Base-by-base conservation (phyloP, 352 stramenopile genomes). In the Phytophthora foliorum region DNA sequence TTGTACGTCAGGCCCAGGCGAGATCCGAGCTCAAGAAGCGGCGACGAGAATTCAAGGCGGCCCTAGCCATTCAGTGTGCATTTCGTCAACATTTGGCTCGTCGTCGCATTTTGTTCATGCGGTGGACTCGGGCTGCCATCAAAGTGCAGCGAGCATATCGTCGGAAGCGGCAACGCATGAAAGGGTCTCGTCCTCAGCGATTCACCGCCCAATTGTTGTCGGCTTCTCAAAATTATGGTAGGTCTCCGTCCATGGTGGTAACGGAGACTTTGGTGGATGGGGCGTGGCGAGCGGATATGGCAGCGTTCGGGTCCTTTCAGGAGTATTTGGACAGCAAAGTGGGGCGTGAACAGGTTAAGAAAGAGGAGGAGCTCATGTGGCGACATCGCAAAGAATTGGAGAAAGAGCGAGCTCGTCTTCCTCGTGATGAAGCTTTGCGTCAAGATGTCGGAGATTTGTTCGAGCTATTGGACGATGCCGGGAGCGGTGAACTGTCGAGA, bases 381-480 rank as follows among this genome's bases (percentile, higher is more conserved):
- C 50, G 41, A 14, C 68, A 76, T 25, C 63, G 57, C 7, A 52
- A 22, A 34, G 64, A 88, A 25, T 48, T 91, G 5, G 60, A 72
- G 6, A 82, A 75, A 42, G 72, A 83, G 22, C 72, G 84, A 42
- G 59, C 80, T 41, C 67, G 76, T 36, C 67, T 78, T 1, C 52
- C 82, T 5, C 46, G 58, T 1, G 57, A 88, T 5, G 72, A 84
- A 19, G 80, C 84, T 7, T 29, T 91, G 8, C 54, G 84, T 2
- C 80, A 89, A 57, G 82, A 93, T 22, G 62, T 81, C 0, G 66
- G 78, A 5, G 87, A 93, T 42, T 64, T 93, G 6, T 95, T 95
- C 57, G 85, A 92, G 63, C 74, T 91, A 14, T 62, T 91, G 25
- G 87, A 93, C 24, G 64, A 80, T n/a, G 72, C 62, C 21, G 81